Evolutionary conservation across 2,329 filamentous ascomycete genomes (phyloP).

Genomic region (Botryotinia convoluta): DNA sequence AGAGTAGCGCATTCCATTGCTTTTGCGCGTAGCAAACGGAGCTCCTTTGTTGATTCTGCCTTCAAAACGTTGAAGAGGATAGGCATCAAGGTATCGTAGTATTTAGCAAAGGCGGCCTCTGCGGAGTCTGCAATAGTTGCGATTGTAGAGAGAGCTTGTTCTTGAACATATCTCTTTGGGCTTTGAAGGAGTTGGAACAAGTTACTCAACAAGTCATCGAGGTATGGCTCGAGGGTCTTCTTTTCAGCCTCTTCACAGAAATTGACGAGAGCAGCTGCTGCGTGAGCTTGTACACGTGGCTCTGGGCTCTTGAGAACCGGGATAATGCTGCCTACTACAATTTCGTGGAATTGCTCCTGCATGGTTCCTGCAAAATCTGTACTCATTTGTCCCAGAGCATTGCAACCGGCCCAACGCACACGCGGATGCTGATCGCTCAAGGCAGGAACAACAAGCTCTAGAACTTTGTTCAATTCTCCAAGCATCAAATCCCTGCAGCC

Average conservation of each 20-base stretch:
- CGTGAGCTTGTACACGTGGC: constrained; percentile 92
- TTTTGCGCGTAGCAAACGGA: constrained; percentile 86
- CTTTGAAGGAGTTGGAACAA: constrained; percentile 86
- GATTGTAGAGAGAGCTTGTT: constrained; percentile 95
- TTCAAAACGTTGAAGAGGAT: constrained; percentile 85
- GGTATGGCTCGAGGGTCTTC: constrained; percentile 83
- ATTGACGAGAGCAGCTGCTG: constrained; percentile 95
- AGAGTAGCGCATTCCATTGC: constrained; percentile 98
- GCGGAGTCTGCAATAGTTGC: constrained; percentile 98
- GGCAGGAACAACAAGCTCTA: constrained; percentile 91
- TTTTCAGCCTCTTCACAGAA: constrained; percentile 99
- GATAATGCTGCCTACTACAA: constrained; percentile 85
- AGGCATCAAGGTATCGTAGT: constrained; percentile 95
- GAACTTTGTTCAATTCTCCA: constrained; percentile 86
- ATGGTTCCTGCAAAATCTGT: constrained; percentile 98
- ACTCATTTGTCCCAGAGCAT: constrained; percentile 99
- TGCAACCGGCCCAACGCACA: constrained; percentile 96
- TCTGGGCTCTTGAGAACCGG: constrained; percentile 88
- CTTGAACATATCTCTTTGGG: constrained; percentile 93
- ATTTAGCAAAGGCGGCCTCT: constrained; percentile 89
- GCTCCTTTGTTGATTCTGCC: constrained; percentile 90
- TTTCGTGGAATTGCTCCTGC: constrained; percentile 91
- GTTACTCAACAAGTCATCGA: constrained; percentile 81
- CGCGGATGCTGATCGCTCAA: constrained; percentile 87
- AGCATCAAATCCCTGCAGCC: constrained; percentile 96